Conservation (phyloP, 2,329 filamentous ascomycete species). For the Apiospora arundinis region DNA sequence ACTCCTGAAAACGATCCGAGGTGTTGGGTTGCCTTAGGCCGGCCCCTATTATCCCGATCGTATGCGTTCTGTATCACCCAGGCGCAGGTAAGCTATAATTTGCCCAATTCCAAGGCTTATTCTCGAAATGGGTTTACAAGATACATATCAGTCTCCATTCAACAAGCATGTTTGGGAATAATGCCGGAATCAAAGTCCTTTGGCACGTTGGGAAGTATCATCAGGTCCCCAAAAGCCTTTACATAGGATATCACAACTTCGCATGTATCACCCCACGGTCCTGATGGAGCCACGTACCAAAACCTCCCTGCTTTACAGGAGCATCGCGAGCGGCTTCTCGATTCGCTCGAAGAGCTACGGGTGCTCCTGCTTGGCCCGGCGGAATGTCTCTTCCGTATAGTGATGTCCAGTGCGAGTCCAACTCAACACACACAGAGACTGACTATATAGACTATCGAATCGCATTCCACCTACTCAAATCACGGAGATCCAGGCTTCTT, state of each 20-base stretch:
- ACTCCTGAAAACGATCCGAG: no score
- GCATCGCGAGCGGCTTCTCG: constrained; percentile 28
- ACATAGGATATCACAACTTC: not conserved
- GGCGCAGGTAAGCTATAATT: no score
- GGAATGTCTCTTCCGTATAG: constrained; percentile 27
- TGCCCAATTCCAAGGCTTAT: no score
- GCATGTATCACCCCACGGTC: not conserved
- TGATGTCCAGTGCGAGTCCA: constrained; percentile 29
- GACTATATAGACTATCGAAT: not conserved
- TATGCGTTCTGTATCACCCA: no score
- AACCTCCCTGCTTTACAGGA: no score
- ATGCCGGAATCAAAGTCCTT: not conserved
- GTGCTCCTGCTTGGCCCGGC: constrained; percentile 33
- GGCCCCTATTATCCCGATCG: no score
- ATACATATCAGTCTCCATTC: not conserved
- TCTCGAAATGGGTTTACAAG: no score
- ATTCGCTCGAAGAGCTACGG: constrained; percentile 35
- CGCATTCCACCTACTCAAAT: no score
- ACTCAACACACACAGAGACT: not conserved
- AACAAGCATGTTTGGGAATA: not conserved
- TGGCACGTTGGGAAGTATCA: not conserved
- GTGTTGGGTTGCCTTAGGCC: no score
- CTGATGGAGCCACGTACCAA: not conserved
- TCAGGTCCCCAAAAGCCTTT: not conserved
- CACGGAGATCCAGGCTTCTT: constrained; percentile 22